These are phyloP conservation scores for Plicaturopsis crispa DNA, from an alignment of 768 basidiomycete genomes.

Conservation along the genomic window DNA sequence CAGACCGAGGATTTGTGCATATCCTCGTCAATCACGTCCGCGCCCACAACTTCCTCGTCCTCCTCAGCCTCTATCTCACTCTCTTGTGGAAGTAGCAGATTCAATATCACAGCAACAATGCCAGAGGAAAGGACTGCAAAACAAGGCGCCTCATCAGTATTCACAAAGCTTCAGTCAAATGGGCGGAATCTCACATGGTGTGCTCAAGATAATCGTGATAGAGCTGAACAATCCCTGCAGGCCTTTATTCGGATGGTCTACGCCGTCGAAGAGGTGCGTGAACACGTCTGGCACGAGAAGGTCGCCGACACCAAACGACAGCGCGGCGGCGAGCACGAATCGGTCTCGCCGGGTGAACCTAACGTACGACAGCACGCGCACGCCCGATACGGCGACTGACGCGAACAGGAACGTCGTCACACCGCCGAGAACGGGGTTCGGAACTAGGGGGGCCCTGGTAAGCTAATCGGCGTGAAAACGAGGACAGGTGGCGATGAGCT, in stretches of 20 bases:
- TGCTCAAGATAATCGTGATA: constrained; percentile 73
- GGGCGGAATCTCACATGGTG: constrained; percentile 54
- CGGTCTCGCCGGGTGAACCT: constrained; percentile 57
- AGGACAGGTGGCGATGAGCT: constrained; percentile 10
- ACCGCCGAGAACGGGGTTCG: constrained; percentile 74
- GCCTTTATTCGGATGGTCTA: constrained; percentile 42
- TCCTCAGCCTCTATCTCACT: constrained; percentile 16
- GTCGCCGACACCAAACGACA: constrained; percentile 67
- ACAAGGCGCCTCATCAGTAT: constrained; percentile 3
- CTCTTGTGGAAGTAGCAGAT: constrained; percentile 44
- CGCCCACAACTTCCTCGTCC: constrained; percentile 13
- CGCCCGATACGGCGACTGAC: constrained; percentile 61
- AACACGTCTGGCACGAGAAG: constrained; percentile 60
- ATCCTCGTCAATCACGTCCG: constrained; percentile 8
- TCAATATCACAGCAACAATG: constrained; percentile 50
- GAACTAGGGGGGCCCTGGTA: constrained; percentile 31
- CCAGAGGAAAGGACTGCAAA: constrained; percentile 47
- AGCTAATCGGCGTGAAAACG: not conserved
- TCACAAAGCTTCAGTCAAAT: not conserved
- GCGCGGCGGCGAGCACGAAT: constrained; percentile 62
- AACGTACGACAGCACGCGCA: constrained; percentile 59
- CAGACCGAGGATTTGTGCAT: not conserved
- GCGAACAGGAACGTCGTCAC: constrained; percentile 87
- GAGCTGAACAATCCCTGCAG: constrained; percentile 66
- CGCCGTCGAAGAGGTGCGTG: constrained; percentile 61